These are phyloP conservation scores for Moricandia moricandioides DNA, from an alignment of 345 rosid genomes.

Conservation along the genomic window DNA sequence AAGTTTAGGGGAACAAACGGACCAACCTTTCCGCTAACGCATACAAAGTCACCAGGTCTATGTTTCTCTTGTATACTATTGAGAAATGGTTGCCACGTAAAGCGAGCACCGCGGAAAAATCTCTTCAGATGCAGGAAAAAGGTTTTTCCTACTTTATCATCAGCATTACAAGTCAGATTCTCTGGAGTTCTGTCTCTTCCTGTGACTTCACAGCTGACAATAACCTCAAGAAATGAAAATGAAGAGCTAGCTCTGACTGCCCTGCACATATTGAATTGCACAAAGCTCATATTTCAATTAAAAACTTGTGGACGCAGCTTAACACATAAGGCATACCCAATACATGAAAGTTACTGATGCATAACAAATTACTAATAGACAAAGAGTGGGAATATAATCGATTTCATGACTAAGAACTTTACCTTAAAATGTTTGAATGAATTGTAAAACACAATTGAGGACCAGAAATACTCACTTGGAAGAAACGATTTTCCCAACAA, in stretches of 20 bases:
- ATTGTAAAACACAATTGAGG: background rate
- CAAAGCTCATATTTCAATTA: constrained; percentile 5
- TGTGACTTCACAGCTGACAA: constrained; percentile 69
- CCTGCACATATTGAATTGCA: constrained; percentile 45
- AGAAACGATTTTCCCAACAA: constrained; percentile 70
- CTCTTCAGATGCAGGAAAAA: constrained; percentile 85
- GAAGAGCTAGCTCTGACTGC: constrained; percentile 68
- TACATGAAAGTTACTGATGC: background rate
- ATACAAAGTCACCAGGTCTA: constrained; percentile 67
- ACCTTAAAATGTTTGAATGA: background rate
- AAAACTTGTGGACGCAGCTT: background rate
- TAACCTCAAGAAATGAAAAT: constrained; percentile 76
- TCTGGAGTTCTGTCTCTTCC: constrained; percentile 38
- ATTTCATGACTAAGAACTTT: background rate
- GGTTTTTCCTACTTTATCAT: constrained; percentile 39
- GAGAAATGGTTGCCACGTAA: constrained; percentile 67
- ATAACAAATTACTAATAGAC: background rate
- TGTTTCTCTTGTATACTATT: constrained; percentile 58
- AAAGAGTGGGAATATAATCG: background rate
- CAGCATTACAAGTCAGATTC: constrained; percentile 30
- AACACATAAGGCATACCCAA: constrained; percentile 7
- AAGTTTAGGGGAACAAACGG: constrained; percentile 12
- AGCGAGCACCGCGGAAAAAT: constrained; percentile 82
- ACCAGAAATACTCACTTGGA: constrained; percentile 56
- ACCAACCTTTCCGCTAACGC: constrained; percentile 85